Conservation (phyloP, 2,329 filamentous ascomycete species). For the Nannizzia gypsea region DNA sequence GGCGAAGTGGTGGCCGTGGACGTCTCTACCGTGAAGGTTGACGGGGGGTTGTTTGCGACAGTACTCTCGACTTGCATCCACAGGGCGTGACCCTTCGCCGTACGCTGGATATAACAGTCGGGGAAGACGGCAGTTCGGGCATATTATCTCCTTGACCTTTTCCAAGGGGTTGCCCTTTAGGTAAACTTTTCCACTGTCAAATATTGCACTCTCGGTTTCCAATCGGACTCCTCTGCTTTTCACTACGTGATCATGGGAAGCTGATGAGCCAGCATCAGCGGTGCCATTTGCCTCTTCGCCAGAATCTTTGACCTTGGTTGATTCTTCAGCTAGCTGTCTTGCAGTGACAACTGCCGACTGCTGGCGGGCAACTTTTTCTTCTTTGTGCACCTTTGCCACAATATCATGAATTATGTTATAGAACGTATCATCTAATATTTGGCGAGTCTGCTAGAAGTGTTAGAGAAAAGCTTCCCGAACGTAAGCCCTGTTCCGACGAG, state of each 20-base stretch:
- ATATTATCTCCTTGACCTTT: constrained; percentile 48
- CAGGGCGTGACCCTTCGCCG: constrained; percentile 39
- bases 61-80: constrained; percentile 44
- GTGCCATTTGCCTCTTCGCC: constrained; percentile 22
- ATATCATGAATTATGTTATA: constrained; percentile 50
- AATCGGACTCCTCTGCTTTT: constrained; percentile 25
- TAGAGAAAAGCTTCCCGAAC: background rate
- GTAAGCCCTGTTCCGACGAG: background rate
- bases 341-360: constrained; percentile 38
- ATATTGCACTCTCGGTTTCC: constrained; percentile 42
- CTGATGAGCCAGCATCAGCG: constrained; percentile 26
- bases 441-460: constrained; percentile 24
- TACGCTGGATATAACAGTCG: constrained; percentile 47
- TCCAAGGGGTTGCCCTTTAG: constrained; percentile 48
- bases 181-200: constrained; percentile 42
- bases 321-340: constrained; percentile 34
- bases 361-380: constrained; percentile 50
- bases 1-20: constrained; percentile 44
- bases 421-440: constrained; percentile 46
- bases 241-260: constrained; percentile 27
- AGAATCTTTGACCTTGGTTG: constrained; percentile 21
- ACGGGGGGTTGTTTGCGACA: constrained; percentile 50
- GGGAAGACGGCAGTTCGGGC: constrained; percentile 49
- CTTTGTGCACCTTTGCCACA: constrained; percentile 46
- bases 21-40: constrained; percentile 46